Evolutionary conservation across 306 rosid genomes (phyloP).

Genomic region (Pterocarpus santalinus): DNA sequence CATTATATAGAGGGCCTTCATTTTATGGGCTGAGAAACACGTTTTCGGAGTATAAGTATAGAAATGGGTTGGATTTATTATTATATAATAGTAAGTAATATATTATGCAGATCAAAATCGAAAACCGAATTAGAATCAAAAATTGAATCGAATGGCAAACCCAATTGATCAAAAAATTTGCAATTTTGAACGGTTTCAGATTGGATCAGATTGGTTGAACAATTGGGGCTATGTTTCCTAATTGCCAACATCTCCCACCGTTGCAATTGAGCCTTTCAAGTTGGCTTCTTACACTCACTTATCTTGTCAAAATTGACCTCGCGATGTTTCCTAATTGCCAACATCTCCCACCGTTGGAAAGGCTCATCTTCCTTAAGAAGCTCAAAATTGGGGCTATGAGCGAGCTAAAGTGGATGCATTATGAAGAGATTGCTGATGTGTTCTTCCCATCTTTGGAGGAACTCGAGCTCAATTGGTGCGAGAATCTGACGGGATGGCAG

Average conservation of each 20-base stretch:
- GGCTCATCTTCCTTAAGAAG: background rate
- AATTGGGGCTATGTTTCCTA: fast-evolving
- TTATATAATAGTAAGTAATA: too few species aligned
- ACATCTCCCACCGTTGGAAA: slow-evolving; percentile 31
- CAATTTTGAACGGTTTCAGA: too few species aligned
- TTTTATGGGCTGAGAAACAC: too few species aligned
- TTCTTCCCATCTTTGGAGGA: slow-evolving; percentile 36
- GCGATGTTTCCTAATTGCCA: background rate
- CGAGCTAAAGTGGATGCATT: slow-evolving; percentile 8
- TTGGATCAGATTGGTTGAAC: background rate
- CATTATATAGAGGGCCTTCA: too few species aligned
- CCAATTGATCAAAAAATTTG: too few species aligned
- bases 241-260: slow-evolving; percentile 22
- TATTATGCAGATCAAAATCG: too few species aligned
- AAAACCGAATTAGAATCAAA: too few species aligned
- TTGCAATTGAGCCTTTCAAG: slow-evolving; percentile 6
- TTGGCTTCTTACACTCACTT: slow-evolving; percentile 33
- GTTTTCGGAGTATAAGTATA: too few species aligned
- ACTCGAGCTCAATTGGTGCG: fast-evolving
- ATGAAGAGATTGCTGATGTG: background rate
- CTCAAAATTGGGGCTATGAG: fast-evolving
- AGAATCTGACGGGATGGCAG: slow-evolving; percentile 47
- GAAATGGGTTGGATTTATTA: background rate
- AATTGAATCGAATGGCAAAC: too few species aligned
- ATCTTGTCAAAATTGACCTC: background rate